Evolutionary conservation across 2,329 filamentous ascomycete species (phyloP).

Genomic region (Stemphylium lycopersici): DNA sequence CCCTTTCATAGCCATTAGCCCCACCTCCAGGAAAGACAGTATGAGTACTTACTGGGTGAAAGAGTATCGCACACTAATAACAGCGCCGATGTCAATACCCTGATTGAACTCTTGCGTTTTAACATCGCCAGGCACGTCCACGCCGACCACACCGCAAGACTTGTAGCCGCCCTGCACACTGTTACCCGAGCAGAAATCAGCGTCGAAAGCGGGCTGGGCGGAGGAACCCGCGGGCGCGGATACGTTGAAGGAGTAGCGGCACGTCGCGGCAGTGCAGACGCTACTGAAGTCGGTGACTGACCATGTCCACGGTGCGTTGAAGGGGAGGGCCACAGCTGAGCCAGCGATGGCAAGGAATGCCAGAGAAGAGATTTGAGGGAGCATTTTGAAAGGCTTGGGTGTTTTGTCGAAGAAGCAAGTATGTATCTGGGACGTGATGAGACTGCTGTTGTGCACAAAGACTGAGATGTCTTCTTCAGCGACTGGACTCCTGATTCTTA

Average conservation of each 20-base stretch:
- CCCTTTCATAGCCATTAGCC: background rate
- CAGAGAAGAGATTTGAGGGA: constrained; percentile 15
- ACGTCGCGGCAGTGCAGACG: constrained; percentile 28
- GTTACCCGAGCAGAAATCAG: constrained; percentile 18
- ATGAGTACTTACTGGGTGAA: constrained; percentile 21
- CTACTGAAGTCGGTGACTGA: constrained; percentile 23
- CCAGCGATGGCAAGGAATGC: constrained; percentile 14
- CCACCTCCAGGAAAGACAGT: no score
- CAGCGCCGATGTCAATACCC: constrained; percentile 13
- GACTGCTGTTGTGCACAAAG: background rate
- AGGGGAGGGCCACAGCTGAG: constrained; percentile 8
- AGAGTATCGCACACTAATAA: constrained; percentile 18
- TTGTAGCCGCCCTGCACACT: constrained; percentile 24
- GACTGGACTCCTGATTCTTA: background rate
- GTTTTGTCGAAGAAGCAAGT: background rate
- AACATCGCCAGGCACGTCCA: constrained; percentile 19
- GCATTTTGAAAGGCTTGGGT: constrained; percentile 9
- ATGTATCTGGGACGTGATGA: background rate
- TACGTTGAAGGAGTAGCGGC: constrained; percentile 28
- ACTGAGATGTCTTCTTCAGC: background rate
- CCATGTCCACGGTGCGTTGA: constrained; percentile 20
- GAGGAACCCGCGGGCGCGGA: constrained; percentile 16
- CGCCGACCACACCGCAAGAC: constrained; percentile 15
- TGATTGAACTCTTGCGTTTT: constrained; percentile 21
- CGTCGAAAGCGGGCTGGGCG: constrained; percentile 22